Evolutionary conservation across 495 filamentous ascomycete species (phyloP).

Genomic region (Pyrenula massariospora): DNA sequence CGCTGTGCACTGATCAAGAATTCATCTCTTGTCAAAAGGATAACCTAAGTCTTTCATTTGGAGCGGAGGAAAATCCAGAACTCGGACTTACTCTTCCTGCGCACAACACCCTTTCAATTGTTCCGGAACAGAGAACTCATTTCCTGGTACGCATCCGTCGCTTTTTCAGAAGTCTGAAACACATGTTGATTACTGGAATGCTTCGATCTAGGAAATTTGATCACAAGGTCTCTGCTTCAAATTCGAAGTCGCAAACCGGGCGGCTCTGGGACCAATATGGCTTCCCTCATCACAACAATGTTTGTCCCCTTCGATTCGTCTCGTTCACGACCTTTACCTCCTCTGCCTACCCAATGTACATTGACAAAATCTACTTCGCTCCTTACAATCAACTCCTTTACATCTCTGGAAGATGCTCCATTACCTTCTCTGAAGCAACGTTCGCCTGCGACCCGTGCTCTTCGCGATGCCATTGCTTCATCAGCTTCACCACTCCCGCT

Average conservation of each 20-base stretch:
- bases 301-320: slow-evolving; percentile 37
- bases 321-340: slow-evolving; percentile 21
- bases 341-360: slow-evolving; percentile 16
- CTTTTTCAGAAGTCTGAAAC: not conserved
- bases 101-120: too few species aligned
- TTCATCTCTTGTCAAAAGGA: too few species aligned
- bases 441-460: slow-evolving; percentile 27
- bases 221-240: too few species aligned
- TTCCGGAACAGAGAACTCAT: too few species aligned
- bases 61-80: too few species aligned
- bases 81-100: too few species aligned
- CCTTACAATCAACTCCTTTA: slow-evolving; percentile 12
- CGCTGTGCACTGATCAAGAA: too few species aligned
- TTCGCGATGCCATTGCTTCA: slow-evolving; percentile 16
- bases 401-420: slow-evolving; percentile 24
- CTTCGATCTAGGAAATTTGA: not conserved
- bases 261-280: slow-evolving; percentile 26
- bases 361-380: slow-evolving; percentile 17
- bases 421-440: slow-evolving; percentile 12
- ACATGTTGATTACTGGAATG: not conserved
- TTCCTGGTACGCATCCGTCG: too few species aligned
- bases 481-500: not conserved
- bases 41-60: not conserved
- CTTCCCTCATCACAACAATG: slow-evolving; percentile 63
- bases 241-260: too few species aligned